Evolutionary conservation across 2,329 filamentous ascomycete genomes (phyloP).

Genomic region (Verticillium nonalfalfae): DNA sequence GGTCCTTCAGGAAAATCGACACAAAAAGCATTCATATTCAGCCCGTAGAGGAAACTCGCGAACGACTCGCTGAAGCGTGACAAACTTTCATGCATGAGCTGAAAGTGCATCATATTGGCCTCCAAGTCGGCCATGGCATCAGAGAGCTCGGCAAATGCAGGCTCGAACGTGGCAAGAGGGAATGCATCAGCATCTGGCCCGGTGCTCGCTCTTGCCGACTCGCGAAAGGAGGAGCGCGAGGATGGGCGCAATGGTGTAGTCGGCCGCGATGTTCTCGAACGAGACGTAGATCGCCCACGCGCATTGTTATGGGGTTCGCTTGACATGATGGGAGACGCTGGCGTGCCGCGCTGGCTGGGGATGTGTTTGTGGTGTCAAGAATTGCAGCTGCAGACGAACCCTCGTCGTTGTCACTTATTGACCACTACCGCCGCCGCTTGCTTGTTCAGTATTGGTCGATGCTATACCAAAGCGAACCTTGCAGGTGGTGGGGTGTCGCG

Average conservation of each 20-base stretch:
- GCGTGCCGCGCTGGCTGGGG: neutral
- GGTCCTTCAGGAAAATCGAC: slow-evolving; percentile 96
- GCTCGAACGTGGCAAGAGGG: slow-evolving; percentile 78
- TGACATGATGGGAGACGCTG: neutral
- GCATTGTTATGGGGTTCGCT: neutral
- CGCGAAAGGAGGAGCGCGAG: slow-evolving; percentile 82
- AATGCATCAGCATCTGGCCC: slow-evolving; percentile 47
- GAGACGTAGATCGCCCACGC: slow-evolving; percentile 46
- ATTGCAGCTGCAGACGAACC: neutral
- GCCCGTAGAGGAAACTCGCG: slow-evolving; percentile 85
- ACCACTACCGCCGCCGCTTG: too few relatives aligned
- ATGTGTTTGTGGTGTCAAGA: neutral
- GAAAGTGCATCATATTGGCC: slow-evolving; percentile 95
- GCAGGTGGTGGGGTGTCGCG: too few relatives aligned
- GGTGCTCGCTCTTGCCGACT: slow-evolving; percentile 56
- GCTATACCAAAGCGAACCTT: too few relatives aligned
- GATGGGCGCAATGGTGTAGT: slow-evolving; percentile 89
- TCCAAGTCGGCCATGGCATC: slow-evolving; percentile 95
- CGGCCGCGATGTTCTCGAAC: slow-evolving; percentile 64
- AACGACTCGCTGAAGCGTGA: slow-evolving; percentile 94
- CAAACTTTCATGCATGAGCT: slow-evolving; percentile 93
- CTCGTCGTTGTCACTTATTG: neutral
- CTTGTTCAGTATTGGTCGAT: too few relatives aligned
- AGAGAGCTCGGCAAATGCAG: slow-evolving; percentile 85
- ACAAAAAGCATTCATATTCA: slow-evolving; percentile 99